Conservation (phyloP, 2,329 filamentous ascomycete genomes). For the Aureobasidium melanogenum region DNA sequence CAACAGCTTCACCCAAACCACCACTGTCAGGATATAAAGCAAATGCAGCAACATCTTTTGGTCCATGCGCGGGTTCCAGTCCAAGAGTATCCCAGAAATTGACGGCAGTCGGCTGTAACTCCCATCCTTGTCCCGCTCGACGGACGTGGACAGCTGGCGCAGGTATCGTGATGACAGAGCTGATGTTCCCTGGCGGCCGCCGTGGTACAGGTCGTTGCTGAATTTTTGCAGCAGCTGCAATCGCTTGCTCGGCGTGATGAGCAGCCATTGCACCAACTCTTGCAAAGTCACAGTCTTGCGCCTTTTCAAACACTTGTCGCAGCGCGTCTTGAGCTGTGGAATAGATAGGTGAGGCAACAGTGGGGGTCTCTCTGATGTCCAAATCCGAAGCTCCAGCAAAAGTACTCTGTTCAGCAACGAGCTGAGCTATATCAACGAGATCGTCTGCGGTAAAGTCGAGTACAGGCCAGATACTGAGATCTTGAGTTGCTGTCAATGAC, state of each 20-base stretch:
- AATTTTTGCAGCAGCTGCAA: slow-evolving; percentile 13
- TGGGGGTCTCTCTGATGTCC: not conserved
- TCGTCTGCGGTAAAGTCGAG: slow-evolving; percentile 21
- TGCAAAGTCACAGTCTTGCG: slow-evolving; percentile 18
- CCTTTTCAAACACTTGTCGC: slow-evolving; percentile 13
- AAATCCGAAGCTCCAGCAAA: not conserved
- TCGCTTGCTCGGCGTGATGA: slow-evolving; percentile 7
- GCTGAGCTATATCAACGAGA: slow-evolving; percentile 25
- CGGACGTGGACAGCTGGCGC: slow-evolving; percentile 65
- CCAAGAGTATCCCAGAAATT: slow-evolving; percentile 77
- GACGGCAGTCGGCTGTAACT: slow-evolving; percentile 65
- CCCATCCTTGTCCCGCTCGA: slow-evolving; percentile 59
- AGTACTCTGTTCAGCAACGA: slow-evolving; percentile 25
- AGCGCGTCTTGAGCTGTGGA: slow-evolving; percentile 8
- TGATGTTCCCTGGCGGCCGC: slow-evolving; percentile 19
- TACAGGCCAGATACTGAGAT: slow-evolving; percentile 14
- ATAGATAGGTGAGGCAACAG: not conserved
- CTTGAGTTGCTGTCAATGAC: not conserved
- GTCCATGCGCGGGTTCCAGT: slow-evolving; percentile 59
- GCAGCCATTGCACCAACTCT: slow-evolving; percentile 22
- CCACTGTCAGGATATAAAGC: slow-evolving; percentile 62
- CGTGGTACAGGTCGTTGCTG: slow-evolving; percentile 24
- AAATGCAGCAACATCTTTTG: slow-evolving; percentile 62
- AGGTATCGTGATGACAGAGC: slow-evolving; percentile 47
- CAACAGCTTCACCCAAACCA: slow-evolving; percentile 52